phyloP scores from a whole-genome alignment of 345 rosid genomes.

The Cardamine chenopodiifolia region DNA sequence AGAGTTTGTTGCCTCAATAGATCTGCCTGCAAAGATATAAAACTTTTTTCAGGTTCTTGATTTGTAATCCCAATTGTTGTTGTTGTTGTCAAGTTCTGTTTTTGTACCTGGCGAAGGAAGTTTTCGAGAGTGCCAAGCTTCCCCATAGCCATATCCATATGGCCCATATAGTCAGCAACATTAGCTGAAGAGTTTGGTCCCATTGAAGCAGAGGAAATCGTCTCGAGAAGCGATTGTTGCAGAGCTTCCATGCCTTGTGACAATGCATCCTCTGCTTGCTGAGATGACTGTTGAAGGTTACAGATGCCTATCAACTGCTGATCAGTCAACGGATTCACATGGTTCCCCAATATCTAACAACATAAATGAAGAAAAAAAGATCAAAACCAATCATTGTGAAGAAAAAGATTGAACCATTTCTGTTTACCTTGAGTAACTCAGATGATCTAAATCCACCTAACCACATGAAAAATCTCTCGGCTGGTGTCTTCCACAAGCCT shows the following conservation, averaged over 20 bases:
- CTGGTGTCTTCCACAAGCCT: constrained; percentile 96
- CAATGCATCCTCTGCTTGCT: constrained; percentile 95
- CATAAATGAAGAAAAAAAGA: neutral
- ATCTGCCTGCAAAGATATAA: constrained; percentile 65
- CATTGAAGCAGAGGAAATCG: constrained; percentile 66
- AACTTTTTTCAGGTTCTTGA: neutral
- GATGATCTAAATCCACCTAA: constrained; percentile 95
- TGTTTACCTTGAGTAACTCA: constrained; percentile 76
- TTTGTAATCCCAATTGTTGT: neutral
- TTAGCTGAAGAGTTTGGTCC: constrained; percentile 69
- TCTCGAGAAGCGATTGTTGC: constrained; percentile 87
- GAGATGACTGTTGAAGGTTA: constrained; percentile 95
- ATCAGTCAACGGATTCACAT: constrained; percentile 86
- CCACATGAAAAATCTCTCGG: constrained; percentile 97
- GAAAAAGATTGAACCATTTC: neutral
- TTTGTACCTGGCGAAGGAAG: constrained; percentile 81
- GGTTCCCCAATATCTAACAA: constrained; percentile 76
- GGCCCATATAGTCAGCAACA: constrained; percentile 88
- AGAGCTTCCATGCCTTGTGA: constrained; percentile 98
- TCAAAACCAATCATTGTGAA: neutral
- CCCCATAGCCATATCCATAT: constrained; percentile 94
- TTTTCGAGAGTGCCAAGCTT: constrained; percentile 81
- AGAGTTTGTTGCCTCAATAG: constrained; percentile 87
- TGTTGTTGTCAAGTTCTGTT: neutral
- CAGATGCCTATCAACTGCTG: constrained; percentile 93